Conservation (phyloP, 805 yeast species). For the Tetrapisispora taiwanensis region DNA sequence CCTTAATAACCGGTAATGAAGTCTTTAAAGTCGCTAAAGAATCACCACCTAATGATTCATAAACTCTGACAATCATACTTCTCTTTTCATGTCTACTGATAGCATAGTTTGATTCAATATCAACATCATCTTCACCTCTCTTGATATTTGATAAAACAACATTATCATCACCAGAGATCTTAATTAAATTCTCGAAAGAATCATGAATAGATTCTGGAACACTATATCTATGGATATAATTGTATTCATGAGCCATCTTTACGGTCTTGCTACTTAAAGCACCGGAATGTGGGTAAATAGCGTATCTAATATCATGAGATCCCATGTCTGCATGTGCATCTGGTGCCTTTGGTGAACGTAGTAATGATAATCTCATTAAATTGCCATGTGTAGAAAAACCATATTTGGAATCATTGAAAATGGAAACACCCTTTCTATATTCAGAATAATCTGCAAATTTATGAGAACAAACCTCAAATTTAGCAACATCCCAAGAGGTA, state of each 20-base stretch:
- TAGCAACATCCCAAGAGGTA: slow-evolving; percentile 94
- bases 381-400: slow-evolving; percentile 95
- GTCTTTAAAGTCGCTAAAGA: slow-evolving; percentile 44
- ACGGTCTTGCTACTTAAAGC: slow-evolving; percentile 54
- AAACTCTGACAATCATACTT: slow-evolving; percentile 61
- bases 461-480: slow-evolving; percentile 91
- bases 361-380: slow-evolving; percentile 69
- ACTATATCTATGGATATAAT: slow-evolving; percentile 35
- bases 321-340: slow-evolving; percentile 96
- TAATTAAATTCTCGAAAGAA: slow-evolving; percentile 25
- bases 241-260: slow-evolving; percentile 68
- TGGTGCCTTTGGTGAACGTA: slow-evolving; percentile 90
- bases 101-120: slow-evolving; percentile 38
- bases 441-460: slow-evolving; percentile 90
- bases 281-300: slow-evolving; percentile 75
- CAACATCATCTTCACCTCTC: slow-evolving; percentile 77
- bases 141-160: slow-evolving; percentile 69
- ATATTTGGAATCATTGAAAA: slow-evolving; percentile 76
- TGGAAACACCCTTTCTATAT: slow-evolving; percentile 73
- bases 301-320: slow-evolving; percentile 67
- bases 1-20: slow-evolving; percentile 35
- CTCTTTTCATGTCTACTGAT: slow-evolving; percentile 36
- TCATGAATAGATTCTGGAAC: slow-evolving; percentile 11
- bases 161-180: slow-evolving; percentile 41
- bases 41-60: slow-evolving; percentile 82